Evolutionary conservation across 352 stramenopile species (phyloP).

Genomic region (Phytopythium aichiense): DNA sequence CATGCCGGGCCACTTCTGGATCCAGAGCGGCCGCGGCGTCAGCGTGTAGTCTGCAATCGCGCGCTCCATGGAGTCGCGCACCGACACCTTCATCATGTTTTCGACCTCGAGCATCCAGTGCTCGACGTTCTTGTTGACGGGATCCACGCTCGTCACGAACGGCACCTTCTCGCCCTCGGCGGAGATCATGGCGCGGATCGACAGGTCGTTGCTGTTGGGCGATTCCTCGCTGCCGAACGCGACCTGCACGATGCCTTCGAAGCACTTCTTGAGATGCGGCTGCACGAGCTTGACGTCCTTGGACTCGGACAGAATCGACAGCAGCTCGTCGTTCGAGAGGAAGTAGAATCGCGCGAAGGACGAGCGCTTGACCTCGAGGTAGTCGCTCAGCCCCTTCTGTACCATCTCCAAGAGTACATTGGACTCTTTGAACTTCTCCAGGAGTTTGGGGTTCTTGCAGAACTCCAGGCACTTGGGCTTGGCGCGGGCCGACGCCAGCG

Average conservation of each 20-base stretch:
- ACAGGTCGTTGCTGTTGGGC: slow-evolving; percentile 57
- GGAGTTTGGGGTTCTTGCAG: slow-evolving; percentile 90
- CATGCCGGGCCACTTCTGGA: slow-evolving; percentile 93
- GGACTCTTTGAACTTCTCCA: slow-evolving; percentile 91
- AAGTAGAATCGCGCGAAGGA: slow-evolving; percentile 95
- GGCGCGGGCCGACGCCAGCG: slow-evolving; percentile 78
- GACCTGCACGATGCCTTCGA: slow-evolving; percentile 92
- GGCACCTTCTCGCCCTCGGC: slow-evolving; percentile 88
- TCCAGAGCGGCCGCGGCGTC: slow-evolving; percentile 91
- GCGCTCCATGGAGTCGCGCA: slow-evolving; percentile 90
- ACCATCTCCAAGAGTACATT: slow-evolving; percentile 95
- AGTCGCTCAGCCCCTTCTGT: slow-evolving; percentile 94
- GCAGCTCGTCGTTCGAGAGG: slow-evolving; percentile 92
- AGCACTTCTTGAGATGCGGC: slow-evolving; percentile 94
- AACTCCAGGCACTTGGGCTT: slow-evolving; percentile 88
- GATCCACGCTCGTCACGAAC: slow-evolving; percentile 84
- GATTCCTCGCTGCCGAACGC: slow-evolving; percentile 62
- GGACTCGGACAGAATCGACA: slow-evolving; percentile 94
- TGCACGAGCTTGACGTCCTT: slow-evolving; percentile 95
- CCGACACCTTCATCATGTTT: slow-evolving; percentile 89
- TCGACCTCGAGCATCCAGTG: slow-evolving; percentile 95
- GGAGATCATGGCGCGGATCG: slow-evolving; percentile 91
- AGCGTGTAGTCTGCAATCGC: slow-evolving; percentile 91
- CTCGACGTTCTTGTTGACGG: slow-evolving; percentile 93
- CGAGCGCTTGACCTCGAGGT: slow-evolving; percentile 93